Conservation (phyloP, 257 asterid genomes). For the Verbena officinalis region DNA sequence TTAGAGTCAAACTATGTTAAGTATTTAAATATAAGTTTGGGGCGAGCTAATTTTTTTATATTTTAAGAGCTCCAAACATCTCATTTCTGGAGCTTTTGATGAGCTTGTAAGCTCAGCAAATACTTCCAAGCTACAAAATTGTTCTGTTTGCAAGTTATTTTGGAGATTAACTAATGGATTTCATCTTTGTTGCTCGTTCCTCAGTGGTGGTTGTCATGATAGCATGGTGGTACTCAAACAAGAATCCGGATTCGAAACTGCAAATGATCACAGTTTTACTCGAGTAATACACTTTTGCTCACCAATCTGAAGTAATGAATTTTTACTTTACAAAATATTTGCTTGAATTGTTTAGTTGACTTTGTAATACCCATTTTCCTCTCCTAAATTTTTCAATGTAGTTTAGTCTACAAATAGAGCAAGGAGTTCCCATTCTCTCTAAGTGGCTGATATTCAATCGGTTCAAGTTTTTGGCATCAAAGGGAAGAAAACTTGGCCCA, state of each 20-base stretch:
- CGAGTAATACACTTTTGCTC: slow-evolving; percentile 55
- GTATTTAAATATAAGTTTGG: too few species aligned
- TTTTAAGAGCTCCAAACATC: too few species aligned
- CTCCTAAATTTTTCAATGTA: slow-evolving; percentile 43
- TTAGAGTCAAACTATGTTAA: too few species aligned
- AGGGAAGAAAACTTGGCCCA: slow-evolving; percentile 83
- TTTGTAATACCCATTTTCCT: slow-evolving; percentile 20
- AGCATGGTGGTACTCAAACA: slow-evolving; percentile 91
- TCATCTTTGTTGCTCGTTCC: slow-evolving; percentile 33
- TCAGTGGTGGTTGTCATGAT: slow-evolving; percentile 86
- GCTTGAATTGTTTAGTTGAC: slow-evolving; percentile 13
- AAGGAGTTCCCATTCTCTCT: slow-evolving; percentile 91
- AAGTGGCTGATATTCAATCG: slow-evolving; percentile 93
- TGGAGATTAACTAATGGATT: slow-evolving; percentile 18
- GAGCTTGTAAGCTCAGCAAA: too few species aligned
- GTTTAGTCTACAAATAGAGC: slow-evolving; percentile 93
- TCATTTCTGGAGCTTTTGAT: too few species aligned
- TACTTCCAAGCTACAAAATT: slow-evolving; percentile 24
- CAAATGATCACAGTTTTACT: slow-evolving; percentile 69
- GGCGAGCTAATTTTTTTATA: too few species aligned
- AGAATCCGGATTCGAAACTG: slow-evolving; percentile 90
- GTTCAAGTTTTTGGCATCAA: slow-evolving; percentile 85
- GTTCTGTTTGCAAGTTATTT: slow-evolving; percentile 17
- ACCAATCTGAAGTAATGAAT: slow-evolving; percentile 5
- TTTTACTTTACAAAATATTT: not conserved